Evolutionary conservation across 768 basidiomycete genomes (phyloP).

Genomic region (Lactarius deliciosus): DNA sequence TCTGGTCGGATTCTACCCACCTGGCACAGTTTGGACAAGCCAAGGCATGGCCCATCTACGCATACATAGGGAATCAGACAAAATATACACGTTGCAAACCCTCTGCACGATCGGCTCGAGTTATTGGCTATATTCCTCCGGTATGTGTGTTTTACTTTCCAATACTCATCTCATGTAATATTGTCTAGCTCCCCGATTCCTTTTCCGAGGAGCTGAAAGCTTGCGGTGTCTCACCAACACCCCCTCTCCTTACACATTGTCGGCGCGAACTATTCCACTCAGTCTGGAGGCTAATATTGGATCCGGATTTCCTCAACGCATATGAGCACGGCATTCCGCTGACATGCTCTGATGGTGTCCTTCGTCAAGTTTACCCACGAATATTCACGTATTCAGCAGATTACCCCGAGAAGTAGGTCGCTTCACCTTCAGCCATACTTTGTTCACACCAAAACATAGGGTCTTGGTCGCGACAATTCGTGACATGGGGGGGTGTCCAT

Average conservation of each 20-base stretch:
- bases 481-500: too few species aligned
- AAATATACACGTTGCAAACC: conserved; percentile 27
- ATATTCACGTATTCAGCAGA: conserved; percentile 32
- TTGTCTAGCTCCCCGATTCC: conserved; percentile 21
- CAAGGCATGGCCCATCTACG: conserved; percentile 33
- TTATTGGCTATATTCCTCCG: conserved; percentile 31
- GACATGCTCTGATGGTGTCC: conserved; percentile 30
- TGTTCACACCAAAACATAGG: not conserved
- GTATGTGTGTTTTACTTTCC: not conserved
- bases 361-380: conserved; percentile 29
- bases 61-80: conserved; percentile 31
- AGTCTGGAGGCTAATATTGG: conserved; percentile 28
- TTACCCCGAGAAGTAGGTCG: conserved; percentile 35
- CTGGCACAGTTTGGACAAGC: conserved; percentile 31
- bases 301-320: conserved; percentile 30
- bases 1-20: conserved; percentile 33
- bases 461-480: not conserved
- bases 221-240: not conserved
- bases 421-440: not conserved
- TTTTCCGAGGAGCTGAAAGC: conserved; percentile 21
- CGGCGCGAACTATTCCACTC: conserved; percentile 33
- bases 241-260: conserved; percentile 26
- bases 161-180: too few species aligned
- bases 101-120: conserved; percentile 23
- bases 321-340: conserved; percentile 32